These are phyloP conservation scores for Quercus cerris DNA, from an alignment of 306 rosid genomes.

Conservation along the genomic window DNA sequence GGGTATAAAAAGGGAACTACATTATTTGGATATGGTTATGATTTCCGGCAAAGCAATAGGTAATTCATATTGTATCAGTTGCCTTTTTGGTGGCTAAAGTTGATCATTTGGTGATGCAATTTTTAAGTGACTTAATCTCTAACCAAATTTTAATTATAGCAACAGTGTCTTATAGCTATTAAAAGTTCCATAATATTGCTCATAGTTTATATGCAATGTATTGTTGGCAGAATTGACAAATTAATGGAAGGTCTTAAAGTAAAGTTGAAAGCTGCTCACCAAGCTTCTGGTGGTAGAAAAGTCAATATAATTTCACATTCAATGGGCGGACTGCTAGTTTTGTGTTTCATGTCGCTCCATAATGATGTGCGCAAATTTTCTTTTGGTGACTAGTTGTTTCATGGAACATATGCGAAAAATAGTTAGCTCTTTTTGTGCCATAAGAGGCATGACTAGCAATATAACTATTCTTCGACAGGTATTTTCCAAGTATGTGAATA, in stretches of 20 bases:
- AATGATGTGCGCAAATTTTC: conserved; percentile 55
- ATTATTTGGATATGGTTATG: conserved; percentile 92
- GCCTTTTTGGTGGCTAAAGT: neutral
- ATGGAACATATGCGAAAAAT: conserved; percentile 16
- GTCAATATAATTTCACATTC: conserved; percentile 83
- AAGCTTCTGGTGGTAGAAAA: conserved; percentile 92
- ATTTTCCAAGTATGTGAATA: conserved; percentile 75
- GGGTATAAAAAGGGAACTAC: conserved; percentile 91
- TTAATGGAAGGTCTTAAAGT: conserved; percentile 67
- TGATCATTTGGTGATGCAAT: neutral
- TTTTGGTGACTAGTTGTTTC: conserved; percentile 27
- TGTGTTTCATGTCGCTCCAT: conserved; percentile 74
- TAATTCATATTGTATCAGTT: conserved; percentile 18
- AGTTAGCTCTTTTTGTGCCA: neutral
- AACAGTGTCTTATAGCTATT: conserved; percentile 1
- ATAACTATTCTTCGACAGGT: conserved; percentile 52
- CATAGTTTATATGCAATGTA: neutral
- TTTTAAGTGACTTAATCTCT: neutral
- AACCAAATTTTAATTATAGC: neutral
- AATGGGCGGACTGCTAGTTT: conserved; percentile 82
- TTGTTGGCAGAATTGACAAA: conserved; percentile 60
- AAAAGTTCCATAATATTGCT: neutral
- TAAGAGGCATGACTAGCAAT: conserved; percentile 18
- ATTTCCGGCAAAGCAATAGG: conserved; percentile 95
- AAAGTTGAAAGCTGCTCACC: conserved; percentile 77